These are phyloP conservation scores for Aspergillus tubingensis DNA, from an alignment of 2,329 filamentous ascomycete genomes.

Conservation along the genomic window DNA sequence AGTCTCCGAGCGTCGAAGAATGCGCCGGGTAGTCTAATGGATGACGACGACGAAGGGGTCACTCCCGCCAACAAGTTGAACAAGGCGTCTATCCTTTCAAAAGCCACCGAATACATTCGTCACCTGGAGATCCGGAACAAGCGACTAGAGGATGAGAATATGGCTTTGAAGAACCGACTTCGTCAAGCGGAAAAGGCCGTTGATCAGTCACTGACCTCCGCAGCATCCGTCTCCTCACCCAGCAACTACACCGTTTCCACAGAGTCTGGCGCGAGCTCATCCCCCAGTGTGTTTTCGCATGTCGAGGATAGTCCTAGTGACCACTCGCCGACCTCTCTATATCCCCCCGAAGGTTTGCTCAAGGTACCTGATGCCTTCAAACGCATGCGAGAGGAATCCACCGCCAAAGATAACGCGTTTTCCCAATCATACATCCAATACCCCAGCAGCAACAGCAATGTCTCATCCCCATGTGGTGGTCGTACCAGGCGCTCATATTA, in stretches of 20 bases:
- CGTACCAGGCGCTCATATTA: constrained; percentile 52
- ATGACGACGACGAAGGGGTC: constrained; percentile 79
- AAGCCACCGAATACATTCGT: constrained; percentile 93
- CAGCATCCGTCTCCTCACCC: constrained; percentile 43
- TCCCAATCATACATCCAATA: constrained; percentile 44
- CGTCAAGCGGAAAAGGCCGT: constrained; percentile 71
- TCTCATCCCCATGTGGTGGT: constrained; percentile 43
- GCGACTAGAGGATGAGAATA: constrained; percentile 78
- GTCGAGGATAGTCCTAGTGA: constrained; percentile 39
- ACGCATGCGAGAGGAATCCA: constrained; percentile 41
- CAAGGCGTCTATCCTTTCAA: constrained; percentile 94
- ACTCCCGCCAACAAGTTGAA: constrained; percentile 92
- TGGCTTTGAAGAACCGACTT: constrained; percentile 73
- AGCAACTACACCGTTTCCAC: constrained; percentile 42
- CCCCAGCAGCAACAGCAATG: constrained; percentile 22
- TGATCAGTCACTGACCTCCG: constrained; percentile 42
- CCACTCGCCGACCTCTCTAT: constrained; percentile 31
- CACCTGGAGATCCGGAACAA: constrained; percentile 91
- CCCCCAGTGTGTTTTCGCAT: constrained; percentile 45
- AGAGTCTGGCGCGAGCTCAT: constrained; percentile 38
- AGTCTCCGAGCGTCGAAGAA: constrained; percentile 77
- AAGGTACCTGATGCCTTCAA: constrained; percentile 48
- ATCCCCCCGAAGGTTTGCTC: constrained; percentile 47
- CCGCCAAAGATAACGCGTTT: constrained; percentile 36
- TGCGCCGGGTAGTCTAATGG: constrained; percentile 43